A percentile compares a stretch with the other conserved stretches of the same genome.
phyloP scores from a whole-genome alignment of 2,329 filamentous ascomycete species.

The Neopestalotiopsis sp. region DNA sequence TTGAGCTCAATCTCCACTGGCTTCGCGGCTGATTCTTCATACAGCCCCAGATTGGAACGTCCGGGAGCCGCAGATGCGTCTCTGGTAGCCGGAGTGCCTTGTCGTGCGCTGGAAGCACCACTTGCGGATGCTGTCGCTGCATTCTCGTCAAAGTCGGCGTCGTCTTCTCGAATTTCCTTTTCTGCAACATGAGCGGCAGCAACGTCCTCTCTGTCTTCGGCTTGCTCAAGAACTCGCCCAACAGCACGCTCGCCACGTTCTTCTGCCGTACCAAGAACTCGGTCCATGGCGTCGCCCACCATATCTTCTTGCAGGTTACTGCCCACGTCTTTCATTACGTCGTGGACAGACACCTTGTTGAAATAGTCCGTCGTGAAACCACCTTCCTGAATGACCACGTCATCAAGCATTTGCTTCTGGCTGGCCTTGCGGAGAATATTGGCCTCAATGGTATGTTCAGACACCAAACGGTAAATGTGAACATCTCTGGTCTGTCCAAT shows the following conservation, averaged over 20 bases:
- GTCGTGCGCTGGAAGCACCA: conserved; percentile 54
- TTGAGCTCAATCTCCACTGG: conserved; percentile 55
- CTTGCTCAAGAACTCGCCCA: conserved; percentile 79
- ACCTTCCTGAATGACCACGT: conserved; percentile 97
- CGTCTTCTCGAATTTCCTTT: conserved; percentile 86
- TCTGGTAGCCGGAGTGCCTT: conserved; percentile 52
- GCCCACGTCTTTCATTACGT: conserved; percentile 67
- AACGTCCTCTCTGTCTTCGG: conserved; percentile 88
- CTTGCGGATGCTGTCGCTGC: conserved; percentile 48
- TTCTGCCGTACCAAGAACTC: conserved; percentile 73
- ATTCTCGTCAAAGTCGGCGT: conserved; percentile 81
- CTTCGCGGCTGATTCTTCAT: conserved; percentile 42
- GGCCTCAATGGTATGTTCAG: conserved; percentile 94
- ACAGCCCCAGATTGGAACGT: conserved; percentile 42
- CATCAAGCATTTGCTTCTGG: conserved; percentile 96
- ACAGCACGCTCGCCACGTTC: conserved; percentile 66
- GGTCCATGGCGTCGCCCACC: conserved; percentile 76
- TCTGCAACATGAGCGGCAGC: conserved; percentile 85
- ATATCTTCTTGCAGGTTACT: conserved; percentile 51
- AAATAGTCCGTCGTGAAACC: conserved; percentile 98
- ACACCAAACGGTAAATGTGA: conserved; percentile 94
- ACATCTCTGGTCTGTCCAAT: conserved; percentile 98
- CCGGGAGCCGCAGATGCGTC: conserved; percentile 41
- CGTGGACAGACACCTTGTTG: conserved; percentile 73
- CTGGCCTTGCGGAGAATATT: conserved; percentile 97